Evolutionary conservation across 495 filamentous ascomycete genomes (phyloP), one percentile per base, ranked within the genome.

Genomic region (Neurospora intermedia): DNA sequence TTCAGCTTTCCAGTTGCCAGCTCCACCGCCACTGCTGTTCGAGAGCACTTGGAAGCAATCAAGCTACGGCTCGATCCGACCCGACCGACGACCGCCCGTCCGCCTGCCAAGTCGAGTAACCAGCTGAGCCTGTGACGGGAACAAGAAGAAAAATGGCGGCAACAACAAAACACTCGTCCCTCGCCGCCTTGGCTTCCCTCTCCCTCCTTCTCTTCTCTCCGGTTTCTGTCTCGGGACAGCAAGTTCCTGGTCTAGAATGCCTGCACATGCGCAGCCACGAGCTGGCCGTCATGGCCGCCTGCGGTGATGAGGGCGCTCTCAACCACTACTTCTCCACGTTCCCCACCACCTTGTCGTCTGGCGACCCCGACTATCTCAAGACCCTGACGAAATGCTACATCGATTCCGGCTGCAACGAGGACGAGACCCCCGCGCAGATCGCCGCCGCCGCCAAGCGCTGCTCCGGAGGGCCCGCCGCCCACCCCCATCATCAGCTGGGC

Each of bases 381-480:
- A 35, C 54, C 27, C 73, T 84, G 39, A 80, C 84, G 71, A 75
- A 69, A 16, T 85, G 83, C 74, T 85, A 83, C 75, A 48, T 72
- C 31, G 74, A 78, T 69, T 80, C 80, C 39, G 83, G 82, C 38
- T 86, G 84, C 79, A 76, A 42, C 77, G 71, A 43, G 83, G 83
- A 78, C 76, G 79, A 41, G 71, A 75, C 59, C 69, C 70, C 35
- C 62, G 69, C 2, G 72, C 78, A 39, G 81, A 84, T 41, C 76
- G 84, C 70, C 76, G 80, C 69, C 78, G 79, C 18, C 81, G 5
- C 75, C 69, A 40, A 72, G 72, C 23, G 75, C 73, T 18, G 69
- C 71, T 4, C 75, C 75, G 73, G 71, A 75, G 74, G 72, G 45
- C 42, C 77, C 77, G 27, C 72, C 76, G 3, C 72, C 78, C 23